Evolutionary conservation across 2,329 filamentous ascomycete genomes (phyloP).

Genomic region (Endocalyx cinctus): DNA sequence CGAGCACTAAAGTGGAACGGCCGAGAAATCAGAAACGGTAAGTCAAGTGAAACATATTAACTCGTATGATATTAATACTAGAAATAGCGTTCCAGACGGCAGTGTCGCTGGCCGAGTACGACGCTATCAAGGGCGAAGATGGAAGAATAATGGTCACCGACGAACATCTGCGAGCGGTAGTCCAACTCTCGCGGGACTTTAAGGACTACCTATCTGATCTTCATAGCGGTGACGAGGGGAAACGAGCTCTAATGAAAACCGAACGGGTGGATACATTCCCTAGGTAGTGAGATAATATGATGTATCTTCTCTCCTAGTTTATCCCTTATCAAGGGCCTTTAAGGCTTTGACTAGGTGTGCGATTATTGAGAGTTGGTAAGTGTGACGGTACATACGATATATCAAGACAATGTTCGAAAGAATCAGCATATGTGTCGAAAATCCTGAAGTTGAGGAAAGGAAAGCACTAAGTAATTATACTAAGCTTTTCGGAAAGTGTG

Average conservation of each 20-base stretch:
- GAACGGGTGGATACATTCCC: constrained; percentile 8
- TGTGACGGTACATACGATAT: too few species aligned
- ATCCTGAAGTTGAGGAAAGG: too few species aligned
- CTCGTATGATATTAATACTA: too few species aligned
- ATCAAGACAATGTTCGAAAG: too few species aligned
- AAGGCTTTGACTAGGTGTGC: too few species aligned
- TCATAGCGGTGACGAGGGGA: constrained; percentile 13
- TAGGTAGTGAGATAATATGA: too few species aligned
- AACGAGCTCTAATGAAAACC: constrained; percentile 7
- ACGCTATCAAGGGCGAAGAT: constrained; percentile 25
- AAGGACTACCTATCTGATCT: constrained; percentile 21
- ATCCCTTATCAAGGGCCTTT: too few species aligned
- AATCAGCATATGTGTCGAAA: too few species aligned
- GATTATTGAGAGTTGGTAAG: too few species aligned
- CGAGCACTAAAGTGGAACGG: constrained; percentile 16
- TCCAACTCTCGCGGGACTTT: constrained; percentile 24
- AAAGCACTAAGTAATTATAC: too few species aligned
- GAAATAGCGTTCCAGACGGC: constrained; percentile 26
- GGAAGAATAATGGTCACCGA: constrained; percentile 20
- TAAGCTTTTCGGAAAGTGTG: too few species aligned
- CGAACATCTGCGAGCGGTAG: constrained; percentile 21
- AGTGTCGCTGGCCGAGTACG: constrained; percentile 25
- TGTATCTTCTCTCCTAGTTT: too few species aligned
- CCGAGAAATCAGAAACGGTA: constrained; percentile 18
- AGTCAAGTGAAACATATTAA: background rate